Evolutionary conservation across 2,329 filamentous ascomycete species (phyloP), one percentile per base, ranked within the genome.

Genomic region (Achaetomium macrosporum): DNA sequence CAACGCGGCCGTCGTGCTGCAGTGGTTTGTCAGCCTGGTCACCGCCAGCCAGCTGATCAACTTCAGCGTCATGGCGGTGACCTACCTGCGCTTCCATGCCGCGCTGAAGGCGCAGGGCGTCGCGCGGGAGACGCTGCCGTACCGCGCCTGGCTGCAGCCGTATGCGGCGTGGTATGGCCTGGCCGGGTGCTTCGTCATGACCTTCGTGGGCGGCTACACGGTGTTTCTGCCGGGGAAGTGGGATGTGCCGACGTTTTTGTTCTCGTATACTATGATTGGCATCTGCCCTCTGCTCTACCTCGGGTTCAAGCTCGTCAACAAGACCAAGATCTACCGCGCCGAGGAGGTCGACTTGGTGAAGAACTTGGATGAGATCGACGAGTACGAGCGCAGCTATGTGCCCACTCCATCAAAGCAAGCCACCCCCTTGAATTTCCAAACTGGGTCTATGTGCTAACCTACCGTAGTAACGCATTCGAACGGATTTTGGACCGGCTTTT

Each of bases 251-350:
- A 63, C 61, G 8, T 68, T 68, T 47, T 51, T 68, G 33, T 68
- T 66, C 53, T 67, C 65, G 64, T 67, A 66, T 47, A 64, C 64
- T 9, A 68, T 68, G 66, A 62, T 68, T 20, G 57, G 49, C 20
- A 47, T 66, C 30, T 59, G 46, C 17, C 66, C 66, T 3, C 9
- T 73, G 5, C 70, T 90, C 10, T 90, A 80, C 62, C 29, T 85
- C 3, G 76, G 74, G 5, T 89, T 84, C 81, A 90, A 90, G 68
- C 9, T 86, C 1, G 52, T 79, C 59, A 81, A 84, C 66, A 76
- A 73, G 63, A 87, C 84, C 0, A 81, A 76, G 58, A 73, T 78
- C 55, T 68, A 77, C 47, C 72, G 71, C 43, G 72, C 81, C 1
- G 68, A 76, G 17, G 78, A 86, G 48, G 76, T 82, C 0, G 84